Evolutionary conservation across 108 stramenopile species (phyloP), one percentile per base, ranked within the genome.

Genomic region (Nitzschia putrida): DNA sequence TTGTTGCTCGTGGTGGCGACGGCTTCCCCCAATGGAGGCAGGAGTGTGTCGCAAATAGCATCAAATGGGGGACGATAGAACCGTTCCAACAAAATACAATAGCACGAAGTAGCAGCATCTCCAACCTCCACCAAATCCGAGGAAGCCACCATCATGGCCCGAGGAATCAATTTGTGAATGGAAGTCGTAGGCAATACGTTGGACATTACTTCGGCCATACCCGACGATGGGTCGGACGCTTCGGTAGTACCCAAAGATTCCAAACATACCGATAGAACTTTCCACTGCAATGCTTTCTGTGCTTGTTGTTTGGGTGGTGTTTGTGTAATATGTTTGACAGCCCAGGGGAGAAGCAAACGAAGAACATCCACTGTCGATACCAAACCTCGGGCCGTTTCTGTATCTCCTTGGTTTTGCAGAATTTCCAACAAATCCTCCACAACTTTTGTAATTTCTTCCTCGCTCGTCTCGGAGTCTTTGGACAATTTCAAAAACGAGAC

Each of bases 81-180:
- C 1, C 67, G 13, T 18, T 81, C 64, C 12, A 66, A 53, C 61
- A 76, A 60, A 8, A 53, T 34, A 58, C 67, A 70, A 40, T 70
- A 80, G 18, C 69, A 73, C 21, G 14, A 60, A 13, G 66, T 37
- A 8, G 76, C 63, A 49, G 43, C 23, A 24, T 44, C 34, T 20
- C 10, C 29, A 25, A 50, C 37, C 8, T 52, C 45, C 8, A 41
- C 9, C 42, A 72, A 53, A 49, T 18, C 47, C 18, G 14, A 18
- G 18, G 18, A 49, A 12, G 75, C 66, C 11, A 56, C 16, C n/a
- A 53, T 13, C 14, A 55, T 34, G 0, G 80, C 80, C n/a, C 66
- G 39, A 9, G 80, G 75, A 23, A 77, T 63, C 14, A 81, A 14
- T 43, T 81, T 81, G 71, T 81, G 75, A 61, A 81, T 20, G 11